Evolutionary conservation across 192 early-diverging fungal species (phyloP).

Genomic region (Podila clonocystis): DNA sequence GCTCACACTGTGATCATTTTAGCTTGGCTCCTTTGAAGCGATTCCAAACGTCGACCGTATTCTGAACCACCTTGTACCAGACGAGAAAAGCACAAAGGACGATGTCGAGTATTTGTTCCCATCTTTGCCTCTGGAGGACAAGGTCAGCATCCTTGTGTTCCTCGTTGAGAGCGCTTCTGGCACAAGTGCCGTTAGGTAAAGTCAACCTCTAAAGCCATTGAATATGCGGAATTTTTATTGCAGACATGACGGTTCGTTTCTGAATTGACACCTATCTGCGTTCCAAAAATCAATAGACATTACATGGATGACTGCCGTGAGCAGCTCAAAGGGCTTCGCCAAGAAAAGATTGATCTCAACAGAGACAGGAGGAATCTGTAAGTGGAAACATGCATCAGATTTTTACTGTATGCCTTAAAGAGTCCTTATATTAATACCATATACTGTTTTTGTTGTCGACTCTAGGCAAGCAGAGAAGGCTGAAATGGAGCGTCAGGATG

Average conservation of each 20-base stretch:
- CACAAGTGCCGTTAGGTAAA: constrained; percentile 62
- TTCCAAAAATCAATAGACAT: constrained; percentile 50
- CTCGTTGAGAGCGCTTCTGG: constrained; percentile 68
- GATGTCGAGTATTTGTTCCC: constrained; percentile 55
- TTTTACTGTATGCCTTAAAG: no score
- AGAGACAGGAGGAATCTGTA: constrained; percentile 73
- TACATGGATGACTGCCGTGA: constrained; percentile 83
- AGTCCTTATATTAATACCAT: no score
- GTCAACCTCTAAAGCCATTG: not conserved
- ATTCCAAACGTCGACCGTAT: constrained; percentile 58
- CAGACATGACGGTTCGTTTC: not conserved
- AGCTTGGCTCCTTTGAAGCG: constrained; percentile 58
- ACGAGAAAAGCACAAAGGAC: constrained; percentile 42
- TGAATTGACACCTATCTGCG: not conserved
- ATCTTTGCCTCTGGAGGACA: constrained; percentile 55
- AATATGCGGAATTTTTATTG: not conserved
- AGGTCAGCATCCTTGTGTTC: constrained; percentile 72
- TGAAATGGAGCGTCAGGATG: constrained; percentile 54
- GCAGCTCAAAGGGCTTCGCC: constrained; percentile 72
- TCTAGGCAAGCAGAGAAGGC: constrained; percentile 51
- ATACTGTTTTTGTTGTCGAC: not conserved
- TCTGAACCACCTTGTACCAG: constrained; percentile 54
- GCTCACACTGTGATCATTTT: not conserved
- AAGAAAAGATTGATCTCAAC: constrained; percentile 78
- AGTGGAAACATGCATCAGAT: constrained; percentile 16